Base-by-base conservation (phyloP, 163 green algal species). In the Scenedesmus sp. region DNA sequence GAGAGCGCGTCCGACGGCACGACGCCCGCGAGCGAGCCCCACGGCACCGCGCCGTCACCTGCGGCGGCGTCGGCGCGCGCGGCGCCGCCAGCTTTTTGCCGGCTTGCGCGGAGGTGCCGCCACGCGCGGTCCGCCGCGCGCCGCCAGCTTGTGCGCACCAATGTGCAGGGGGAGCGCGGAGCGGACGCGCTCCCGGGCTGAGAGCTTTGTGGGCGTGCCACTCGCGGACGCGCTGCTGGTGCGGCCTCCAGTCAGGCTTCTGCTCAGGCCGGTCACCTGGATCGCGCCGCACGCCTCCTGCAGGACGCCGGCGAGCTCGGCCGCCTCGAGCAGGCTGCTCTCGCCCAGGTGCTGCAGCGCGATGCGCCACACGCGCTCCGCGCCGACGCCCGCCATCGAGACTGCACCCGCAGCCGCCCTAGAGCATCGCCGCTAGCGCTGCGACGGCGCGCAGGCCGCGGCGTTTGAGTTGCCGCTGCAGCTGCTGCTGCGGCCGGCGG, bases 251-350 rank as follows among this genome's bases (percentile, higher is more conserved):
- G 50, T 29, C n/a, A 33, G 33, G 20, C 26, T 47, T 10, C 22
- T 50, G 53, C 31, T 56, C 3, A 63, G 26, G 29, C 58, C 62
- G 31, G 20, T 70, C 13, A 81, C 73, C 73, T 81, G 60, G 44
- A 93, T 77, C 22, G 54, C 70, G 15, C 88, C 85, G 0, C 86
- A 82, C 1, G 87, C 87, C 73, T 94, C 90, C 31, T 86, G 78
- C 48, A 94, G 76, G 29, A 94, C 69, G 11, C 74, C 78, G 13
- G 87, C 87, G 51, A 94, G 83, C 81, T 94, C 90, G 1, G 86
- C 79, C 4, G 87, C 90, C 42, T 92, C 89, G 22, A 86, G 79
- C 10, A 86, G 78, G 39, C 85, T 81, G 11, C 77, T 60, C n/a
- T n/a, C n/a, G 28, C 70, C 67, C 24, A 84, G 53, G 28, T 71